Conservation (phyloP, 305 asterid genomes). For the Fraxinus xanthoxyloides region DNA sequence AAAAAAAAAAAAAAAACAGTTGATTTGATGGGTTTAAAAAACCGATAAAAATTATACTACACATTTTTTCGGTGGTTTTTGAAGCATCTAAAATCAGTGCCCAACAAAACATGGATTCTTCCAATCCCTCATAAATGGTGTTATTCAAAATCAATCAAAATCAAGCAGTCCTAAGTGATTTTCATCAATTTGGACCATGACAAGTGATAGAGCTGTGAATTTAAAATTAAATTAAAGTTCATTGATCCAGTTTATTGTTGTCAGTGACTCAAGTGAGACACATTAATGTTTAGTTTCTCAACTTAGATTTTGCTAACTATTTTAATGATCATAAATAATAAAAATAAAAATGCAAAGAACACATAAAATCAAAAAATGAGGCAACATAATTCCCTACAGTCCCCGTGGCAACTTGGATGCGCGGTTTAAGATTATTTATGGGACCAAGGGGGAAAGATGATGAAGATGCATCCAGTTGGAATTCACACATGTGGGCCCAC, state of each 20-base stretch:
- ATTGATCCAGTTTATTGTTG: neutral
- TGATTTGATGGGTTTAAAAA: too few relatives aligned
- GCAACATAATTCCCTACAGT: neutral
- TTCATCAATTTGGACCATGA: neutral
- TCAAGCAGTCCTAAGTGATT: neutral
- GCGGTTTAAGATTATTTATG: slow-evolving; percentile 26
- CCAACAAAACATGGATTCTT: too few relatives aligned
- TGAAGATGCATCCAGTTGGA: slow-evolving; percentile 36
- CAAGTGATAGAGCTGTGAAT: neutral
- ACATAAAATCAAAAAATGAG: neutral
- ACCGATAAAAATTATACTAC: too few relatives aligned
- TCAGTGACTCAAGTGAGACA: neutral
- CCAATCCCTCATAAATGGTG: too few relatives aligned
- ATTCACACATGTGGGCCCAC: slow-evolving; percentile 21
- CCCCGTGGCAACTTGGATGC: slow-evolving; percentile 40
- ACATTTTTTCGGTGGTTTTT: too few relatives aligned
- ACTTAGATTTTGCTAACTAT: neutral
- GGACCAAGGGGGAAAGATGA: slow-evolving; percentile 24
- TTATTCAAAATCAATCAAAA: too few relatives aligned
- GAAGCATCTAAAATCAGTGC: too few relatives aligned
- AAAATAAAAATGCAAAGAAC: neutral
- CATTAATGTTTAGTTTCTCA: neutral
- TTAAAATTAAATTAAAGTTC: too few relatives aligned
- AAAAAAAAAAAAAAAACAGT: too few relatives aligned
- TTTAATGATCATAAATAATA: neutral